Percentiles rank a stretch among this genome's conserved stretches.
Conservation (phyloP, 306 rosid species). For the Adenanthera pavonina region DNA sequence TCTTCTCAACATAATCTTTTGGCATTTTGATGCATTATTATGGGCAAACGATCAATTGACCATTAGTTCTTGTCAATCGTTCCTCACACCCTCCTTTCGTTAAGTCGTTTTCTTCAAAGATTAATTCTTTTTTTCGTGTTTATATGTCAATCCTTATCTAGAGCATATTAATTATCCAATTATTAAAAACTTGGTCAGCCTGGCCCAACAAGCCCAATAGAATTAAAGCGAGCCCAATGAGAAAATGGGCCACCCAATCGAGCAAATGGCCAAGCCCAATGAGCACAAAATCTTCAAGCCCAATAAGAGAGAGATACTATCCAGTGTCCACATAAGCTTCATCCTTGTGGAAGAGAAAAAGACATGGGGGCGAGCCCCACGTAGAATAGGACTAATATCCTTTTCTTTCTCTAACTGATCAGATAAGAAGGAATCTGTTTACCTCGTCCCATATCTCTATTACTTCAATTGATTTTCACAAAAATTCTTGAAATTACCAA, state of each 20-base stretch:
- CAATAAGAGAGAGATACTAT: no score
- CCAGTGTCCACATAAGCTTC: neutral
- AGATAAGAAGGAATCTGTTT: no score
- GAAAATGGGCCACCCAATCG: neutral
- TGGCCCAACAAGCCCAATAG: neutral
- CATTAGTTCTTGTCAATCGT: neutral
- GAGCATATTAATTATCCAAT: neutral
- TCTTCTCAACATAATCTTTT: neutral
- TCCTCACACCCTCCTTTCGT: no score
- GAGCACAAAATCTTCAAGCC: neutral
- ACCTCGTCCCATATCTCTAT: no score
- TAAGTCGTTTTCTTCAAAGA: neutral
- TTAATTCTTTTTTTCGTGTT: no score
- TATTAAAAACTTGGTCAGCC: neutral
- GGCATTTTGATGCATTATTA: slow-evolving; percentile 23
- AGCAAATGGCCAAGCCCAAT: neutral
- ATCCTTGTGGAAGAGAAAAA: no score
- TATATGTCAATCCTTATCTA: no score
- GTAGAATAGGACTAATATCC: no score
- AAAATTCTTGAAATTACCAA: no score
- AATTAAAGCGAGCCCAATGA: neutral
- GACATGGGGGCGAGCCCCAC: no score
- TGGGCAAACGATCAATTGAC: neutral
- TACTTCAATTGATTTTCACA: no score
- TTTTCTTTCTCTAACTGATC: no score